Base-by-base conservation (phyloP, 768 basidiomycete genomes). In the Lepiota brunneoincarnata region DNA sequence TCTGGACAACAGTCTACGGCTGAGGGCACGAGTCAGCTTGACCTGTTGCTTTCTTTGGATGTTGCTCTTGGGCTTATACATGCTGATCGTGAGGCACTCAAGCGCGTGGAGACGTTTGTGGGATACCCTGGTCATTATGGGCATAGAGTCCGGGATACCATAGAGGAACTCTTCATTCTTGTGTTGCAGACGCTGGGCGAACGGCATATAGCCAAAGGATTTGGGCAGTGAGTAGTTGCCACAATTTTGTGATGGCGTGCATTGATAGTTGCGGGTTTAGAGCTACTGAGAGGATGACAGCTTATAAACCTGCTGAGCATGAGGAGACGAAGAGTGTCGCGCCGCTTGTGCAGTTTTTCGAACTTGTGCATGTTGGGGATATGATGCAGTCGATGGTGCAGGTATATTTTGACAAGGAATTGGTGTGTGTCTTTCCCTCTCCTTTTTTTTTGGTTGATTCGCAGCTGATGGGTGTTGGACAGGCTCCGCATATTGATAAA, bases 301-400 rank as follows among this genome's bases (percentile, higher is more conserved):
- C 78, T n/a, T 98, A 96, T 65, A 86, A 86, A 64, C 94, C 97
- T 0, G 86, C 87, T 0, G 93, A 95, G 57, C 91, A 91, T 61
- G 79, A 87, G 47, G 87, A 82, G 47, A 85, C 86, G 35, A 84
- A 83, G 20, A 87, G 83, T 59, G 95, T 98, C 2, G 93, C 95
- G 1, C 97, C 97, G 0, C 72, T 99, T 2, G 73, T 98, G 37
- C 95, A 98, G 66, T 98, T 98, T 72, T 98, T 99, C 59, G 96
- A 98, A 73, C 76, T 98, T 20, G 96, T 96, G 0, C 97, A 98
- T 71, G 76, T 98, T 14, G 97, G 94, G 1, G 96, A 99, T 65
- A 99, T 92, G 14, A 98, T 98, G 40, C 93, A 96, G 69, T 92
- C 87, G 15, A 98, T 98, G 85, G 84, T 97, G 5, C 94, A 99